Conservation (phyloP, 2,329 filamentous ascomycete genomes). For the Arachnomyces sp. region DNA sequence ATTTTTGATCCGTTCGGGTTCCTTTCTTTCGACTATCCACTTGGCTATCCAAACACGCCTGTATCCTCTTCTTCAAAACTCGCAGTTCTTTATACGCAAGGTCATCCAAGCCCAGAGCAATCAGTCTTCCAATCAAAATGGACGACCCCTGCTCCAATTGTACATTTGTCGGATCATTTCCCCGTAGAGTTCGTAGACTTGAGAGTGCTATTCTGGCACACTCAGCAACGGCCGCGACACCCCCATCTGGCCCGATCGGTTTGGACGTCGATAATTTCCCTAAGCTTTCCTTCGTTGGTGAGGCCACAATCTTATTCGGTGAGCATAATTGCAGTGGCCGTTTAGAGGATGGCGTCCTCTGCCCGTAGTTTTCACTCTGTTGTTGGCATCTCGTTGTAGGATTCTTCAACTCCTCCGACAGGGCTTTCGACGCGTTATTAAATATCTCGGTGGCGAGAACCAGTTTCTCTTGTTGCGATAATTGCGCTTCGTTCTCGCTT, state of each 20-base stretch:
- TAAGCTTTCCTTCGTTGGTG: conserved; percentile 19
- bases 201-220: conserved; percentile 33
- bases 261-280: conserved; percentile 6
- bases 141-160: conserved; percentile 37
- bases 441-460: conserved; percentile 39
- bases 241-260: conserved; percentile 13
- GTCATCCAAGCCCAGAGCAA: conserved; percentile 33
- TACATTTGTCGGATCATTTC: conserved; percentile 25
- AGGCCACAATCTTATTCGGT: conserved; percentile 21
- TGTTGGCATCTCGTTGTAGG: conserved; percentile 12
- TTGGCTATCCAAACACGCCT: conserved; percentile 21
- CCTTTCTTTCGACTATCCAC: conserved; percentile 2
- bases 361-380: background rate
- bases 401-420: conserved; percentile 31
- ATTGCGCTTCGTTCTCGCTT: conserved; percentile 18
- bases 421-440: conserved; percentile 35
- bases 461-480: conserved; percentile 32
- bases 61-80: conserved; percentile 29
- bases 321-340: conserved; percentile 21
- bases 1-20: conserved; percentile 1
- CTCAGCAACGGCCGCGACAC: conserved; percentile 27
- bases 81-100: conserved; percentile 34
- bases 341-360: conserved; percentile 10
- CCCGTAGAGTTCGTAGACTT: conserved; percentile 29
- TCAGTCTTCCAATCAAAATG: conserved; percentile 33